A percentile compares a stretch with the other conserved stretches of the same genome.
These are phyloP conservation scores for Centaurea solstitialis DNA, from an alignment of 129 eudicot genomes.

Conservation along the genomic window DNA sequence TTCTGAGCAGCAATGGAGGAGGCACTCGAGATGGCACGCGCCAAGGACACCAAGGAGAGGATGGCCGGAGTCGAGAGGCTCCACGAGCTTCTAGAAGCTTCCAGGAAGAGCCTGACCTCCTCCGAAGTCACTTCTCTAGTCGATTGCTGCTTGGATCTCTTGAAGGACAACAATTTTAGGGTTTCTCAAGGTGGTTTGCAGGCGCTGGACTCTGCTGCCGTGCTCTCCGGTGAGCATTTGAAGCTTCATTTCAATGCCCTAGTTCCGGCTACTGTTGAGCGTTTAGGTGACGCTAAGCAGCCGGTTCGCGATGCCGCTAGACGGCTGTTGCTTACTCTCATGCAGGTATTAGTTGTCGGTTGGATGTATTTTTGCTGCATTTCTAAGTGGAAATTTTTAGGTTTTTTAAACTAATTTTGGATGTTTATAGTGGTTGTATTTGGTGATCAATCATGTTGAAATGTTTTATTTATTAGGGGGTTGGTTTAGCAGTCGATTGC, in stretches of 20 bases:
- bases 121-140: slow-evolving; percentile 79
- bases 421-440: neutral
- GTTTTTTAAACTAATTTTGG: neutral
- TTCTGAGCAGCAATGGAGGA: slow-evolving; percentile 64
- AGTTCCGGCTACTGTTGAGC: slow-evolving; percentile 82
- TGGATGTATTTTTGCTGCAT: slow-evolving; percentile 2
- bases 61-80: slow-evolving; percentile 95
- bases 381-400: neutral
- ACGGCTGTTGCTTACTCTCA: slow-evolving; percentile 78
- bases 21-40: slow-evolving; percentile 80
- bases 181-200: slow-evolving; percentile 84
- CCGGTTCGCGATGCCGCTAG: slow-evolving; percentile 94
- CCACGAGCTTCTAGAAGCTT: slow-evolving; percentile 82
- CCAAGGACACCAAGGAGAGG: slow-evolving; percentile 88
- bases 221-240: slow-evolving; percentile 78
- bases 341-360: slow-evolving; percentile 60
- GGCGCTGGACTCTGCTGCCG: slow-evolving; percentile 88
- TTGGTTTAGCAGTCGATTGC: neutral
- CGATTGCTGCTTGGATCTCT: slow-evolving; percentile 81
- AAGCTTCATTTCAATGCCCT: slow-evolving; percentile 86
- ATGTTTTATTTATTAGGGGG: neutral
- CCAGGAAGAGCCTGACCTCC: slow-evolving; percentile 63
- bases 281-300: slow-evolving; percentile 81
- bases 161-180: slow-evolving; percentile 85
- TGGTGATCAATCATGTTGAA: slow-evolving; percentile 2